Evolutionary conservation across 1,284 basidiomycete genomes (phyloP).

Genomic region (Pisolithus thermaeus): DNA sequence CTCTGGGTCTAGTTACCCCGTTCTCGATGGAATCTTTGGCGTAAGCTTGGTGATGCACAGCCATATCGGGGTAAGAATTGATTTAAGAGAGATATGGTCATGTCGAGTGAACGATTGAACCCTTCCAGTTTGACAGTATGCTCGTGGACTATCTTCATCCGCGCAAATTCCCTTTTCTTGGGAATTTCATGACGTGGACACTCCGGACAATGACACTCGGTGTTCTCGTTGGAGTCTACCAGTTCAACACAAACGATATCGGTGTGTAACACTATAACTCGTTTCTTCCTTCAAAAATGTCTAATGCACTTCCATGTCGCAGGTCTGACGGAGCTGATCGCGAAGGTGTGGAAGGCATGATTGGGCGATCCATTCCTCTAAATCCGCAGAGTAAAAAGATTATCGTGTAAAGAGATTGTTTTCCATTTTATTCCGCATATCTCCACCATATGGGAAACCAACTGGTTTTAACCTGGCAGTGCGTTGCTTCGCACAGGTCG

Average conservation of each 20-base stretch:
- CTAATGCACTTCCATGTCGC: neutral
- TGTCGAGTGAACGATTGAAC: neutral
- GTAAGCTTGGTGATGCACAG: constrained; percentile 88
- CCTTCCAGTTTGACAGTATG: constrained; percentile 59
- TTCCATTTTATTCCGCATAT: too few relatives aligned
- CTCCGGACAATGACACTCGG: constrained; percentile 76
- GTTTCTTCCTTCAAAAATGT: constrained; percentile 3
- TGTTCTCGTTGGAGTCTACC: constrained; percentile 89
- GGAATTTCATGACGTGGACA: constrained; percentile 66
- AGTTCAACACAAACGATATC: constrained; percentile 97
- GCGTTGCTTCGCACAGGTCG: too few relatives aligned
- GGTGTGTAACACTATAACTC: constrained; percentile 46
- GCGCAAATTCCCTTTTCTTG: constrained; percentile 86
- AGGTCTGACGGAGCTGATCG: constrained; percentile 71
- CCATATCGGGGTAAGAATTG: constrained; percentile 77
- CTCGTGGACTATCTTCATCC: constrained; percentile 89
- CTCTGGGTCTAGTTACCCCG: constrained; percentile 66
- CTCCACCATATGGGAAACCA: too few relatives aligned
- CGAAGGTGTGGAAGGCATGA: constrained; percentile 61
- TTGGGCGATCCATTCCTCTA: neutral
- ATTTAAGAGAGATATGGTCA: neutral
- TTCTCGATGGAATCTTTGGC: constrained; percentile 86
- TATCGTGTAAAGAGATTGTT: too few relatives aligned
- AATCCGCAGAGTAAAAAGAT: too few relatives aligned
- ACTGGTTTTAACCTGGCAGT: too few relatives aligned